Percentiles rank a stretch among this genome's conserved stretches.
phyloP scores from a whole-genome alignment of 2,329 filamentous ascomycete species.

The Bimuria novae-zelandiae region DNA sequence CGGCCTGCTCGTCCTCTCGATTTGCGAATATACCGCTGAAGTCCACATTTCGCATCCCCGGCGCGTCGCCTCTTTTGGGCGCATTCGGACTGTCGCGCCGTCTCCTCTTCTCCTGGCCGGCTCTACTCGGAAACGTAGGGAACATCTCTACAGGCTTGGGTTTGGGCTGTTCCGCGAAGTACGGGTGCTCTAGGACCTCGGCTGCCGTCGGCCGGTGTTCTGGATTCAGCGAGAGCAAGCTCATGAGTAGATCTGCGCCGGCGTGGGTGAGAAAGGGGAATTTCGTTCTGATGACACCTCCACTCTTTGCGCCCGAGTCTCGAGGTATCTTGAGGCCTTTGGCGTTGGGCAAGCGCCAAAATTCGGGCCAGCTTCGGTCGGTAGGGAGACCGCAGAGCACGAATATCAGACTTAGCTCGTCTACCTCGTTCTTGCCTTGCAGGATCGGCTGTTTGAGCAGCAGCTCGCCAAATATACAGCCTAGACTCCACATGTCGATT shows the following conservation, averaged over 20 bases:
- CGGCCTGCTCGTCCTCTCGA: slow-evolving; percentile 53
- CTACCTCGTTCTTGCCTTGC: slow-evolving; percentile 89
- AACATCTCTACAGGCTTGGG: slow-evolving; percentile 93
- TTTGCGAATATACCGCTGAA: slow-evolving; percentile 57
- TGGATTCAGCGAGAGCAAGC: slow-evolving; percentile 77
- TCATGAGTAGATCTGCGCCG: slow-evolving; percentile 70
- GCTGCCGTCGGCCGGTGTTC: slow-evolving; percentile 69
- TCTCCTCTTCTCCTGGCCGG: slow-evolving; percentile 81
- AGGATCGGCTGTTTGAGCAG: slow-evolving; percentile 81
- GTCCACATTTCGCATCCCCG: slow-evolving; percentile 53
- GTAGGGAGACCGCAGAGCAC: slow-evolving; percentile 85
- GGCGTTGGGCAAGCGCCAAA: slow-evolving; percentile 85
- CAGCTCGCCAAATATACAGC: slow-evolving; percentile 94
- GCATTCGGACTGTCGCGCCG: slow-evolving; percentile 76
- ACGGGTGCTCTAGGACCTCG: slow-evolving; percentile 77
- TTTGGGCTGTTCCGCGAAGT: slow-evolving; percentile 86
- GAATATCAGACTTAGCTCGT: slow-evolving; percentile 81
- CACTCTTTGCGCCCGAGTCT: slow-evolving; percentile 40
- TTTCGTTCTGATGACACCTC: slow-evolving; percentile 69
- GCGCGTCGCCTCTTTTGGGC: slow-evolving; percentile 74
- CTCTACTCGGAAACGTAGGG: slow-evolving; percentile 94
- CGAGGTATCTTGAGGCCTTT: slow-evolving; percentile 70
- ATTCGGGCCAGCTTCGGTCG: slow-evolving; percentile 81
- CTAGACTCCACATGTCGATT: slow-evolving; percentile 94
- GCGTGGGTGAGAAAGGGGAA: slow-evolving; percentile 82